Percentiles rank a stretch among this genome's conserved stretches.
Conservation (phyloP, 1,284 basidiomycete species). For the Cryptococcus sp. region DNA sequence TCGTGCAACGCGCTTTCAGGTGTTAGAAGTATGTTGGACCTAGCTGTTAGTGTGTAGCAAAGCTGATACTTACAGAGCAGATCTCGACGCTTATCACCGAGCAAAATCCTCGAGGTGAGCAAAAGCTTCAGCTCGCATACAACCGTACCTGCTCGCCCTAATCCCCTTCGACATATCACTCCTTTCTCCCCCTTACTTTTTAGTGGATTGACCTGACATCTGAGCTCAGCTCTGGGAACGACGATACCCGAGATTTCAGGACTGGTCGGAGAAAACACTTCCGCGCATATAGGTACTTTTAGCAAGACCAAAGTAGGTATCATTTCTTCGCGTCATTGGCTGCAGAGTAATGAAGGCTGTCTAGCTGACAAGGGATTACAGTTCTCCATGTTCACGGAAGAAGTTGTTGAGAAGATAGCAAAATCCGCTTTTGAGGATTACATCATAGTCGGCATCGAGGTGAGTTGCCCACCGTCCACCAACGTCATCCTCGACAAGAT, state of each 20-base stretch:
- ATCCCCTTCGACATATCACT: no score
- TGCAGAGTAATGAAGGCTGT: neutral
- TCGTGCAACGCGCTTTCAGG: neutral
- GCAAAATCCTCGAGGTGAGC: slow-evolving; percentile 73
- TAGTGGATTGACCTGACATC: neutral
- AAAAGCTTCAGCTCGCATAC: neutral
- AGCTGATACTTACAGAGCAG: slow-evolving; percentile 56
- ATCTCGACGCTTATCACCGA: slow-evolving; percentile 77
- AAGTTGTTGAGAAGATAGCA: slow-evolving; percentile 56
- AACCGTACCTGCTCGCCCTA: neutral
- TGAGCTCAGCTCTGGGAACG: slow-evolving; percentile 11
- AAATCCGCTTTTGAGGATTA: slow-evolving; percentile 58
- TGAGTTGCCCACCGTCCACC: slow-evolving; percentile 8
- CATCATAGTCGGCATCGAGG: slow-evolving; percentile 81
- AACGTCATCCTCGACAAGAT: slow-evolving; percentile 16
- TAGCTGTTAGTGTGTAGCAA: neutral
- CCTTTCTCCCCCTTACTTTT: no score
- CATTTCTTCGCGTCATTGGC: no score
- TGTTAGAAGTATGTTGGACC: slow-evolving; percentile 1
- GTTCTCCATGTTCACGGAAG: slow-evolving; percentile 80
- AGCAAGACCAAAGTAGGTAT: slow-evolving; percentile 15
- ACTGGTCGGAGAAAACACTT: neutral
- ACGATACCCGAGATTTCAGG: slow-evolving; percentile 12
- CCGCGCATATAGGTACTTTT: slow-evolving; percentile 53
- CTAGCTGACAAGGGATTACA: slow-evolving; percentile 49